Conservation (phyloP, 2,329 filamentous ascomycete species). For the Ophiognomonia clavigignenti-juglandacearum region DNA sequence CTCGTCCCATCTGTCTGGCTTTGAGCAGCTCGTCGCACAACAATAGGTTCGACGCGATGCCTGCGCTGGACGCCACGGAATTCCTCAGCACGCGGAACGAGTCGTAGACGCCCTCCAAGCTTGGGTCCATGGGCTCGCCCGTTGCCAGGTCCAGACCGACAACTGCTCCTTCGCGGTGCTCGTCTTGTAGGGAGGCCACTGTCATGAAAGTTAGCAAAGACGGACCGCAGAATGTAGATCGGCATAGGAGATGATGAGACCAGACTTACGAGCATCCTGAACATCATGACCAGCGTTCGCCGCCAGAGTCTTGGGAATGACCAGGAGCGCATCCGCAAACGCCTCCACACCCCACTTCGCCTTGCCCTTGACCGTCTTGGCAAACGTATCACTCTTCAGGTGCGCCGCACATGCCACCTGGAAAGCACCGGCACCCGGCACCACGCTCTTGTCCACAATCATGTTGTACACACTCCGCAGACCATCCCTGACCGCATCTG, state of each 20-base stretch:
- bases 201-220: slow-evolving; percentile 14
- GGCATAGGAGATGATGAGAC: neutral
- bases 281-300: slow-evolving; percentile 96
- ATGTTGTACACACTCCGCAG: slow-evolving; percentile 98
- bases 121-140: slow-evolving; percentile 91
- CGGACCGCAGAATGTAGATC: neutral
- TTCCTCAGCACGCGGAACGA: slow-evolving; percentile 94
- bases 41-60: slow-evolving; percentile 91
- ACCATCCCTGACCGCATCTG: slow-evolving; percentile 91
- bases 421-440: slow-evolving; percentile 92
- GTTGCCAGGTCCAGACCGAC: slow-evolving; percentile 83
- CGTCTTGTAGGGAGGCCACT: slow-evolving; percentile 86
- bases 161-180: slow-evolving; percentile 74
- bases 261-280: slow-evolving; percentile 84
- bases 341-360: slow-evolving; percentile 93
- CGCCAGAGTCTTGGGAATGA: slow-evolving; percentile 96
- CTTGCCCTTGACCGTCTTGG: slow-evolving; percentile 93
- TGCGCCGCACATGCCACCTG: slow-evolving; percentile 89
- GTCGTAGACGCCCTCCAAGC: slow-evolving; percentile 88
- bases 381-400: slow-evolving; percentile 80
- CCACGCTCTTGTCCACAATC: slow-evolving; percentile 95
- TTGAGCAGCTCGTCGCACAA: slow-evolving; percentile 97
- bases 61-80: slow-evolving; percentile 86
- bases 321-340: slow-evolving; percentile 88
- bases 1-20: slow-evolving; percentile 85